phyloP scores from a whole-genome alignment of 1,284 basidiomycete species.

The Cryptococcus neoformans region DNA sequence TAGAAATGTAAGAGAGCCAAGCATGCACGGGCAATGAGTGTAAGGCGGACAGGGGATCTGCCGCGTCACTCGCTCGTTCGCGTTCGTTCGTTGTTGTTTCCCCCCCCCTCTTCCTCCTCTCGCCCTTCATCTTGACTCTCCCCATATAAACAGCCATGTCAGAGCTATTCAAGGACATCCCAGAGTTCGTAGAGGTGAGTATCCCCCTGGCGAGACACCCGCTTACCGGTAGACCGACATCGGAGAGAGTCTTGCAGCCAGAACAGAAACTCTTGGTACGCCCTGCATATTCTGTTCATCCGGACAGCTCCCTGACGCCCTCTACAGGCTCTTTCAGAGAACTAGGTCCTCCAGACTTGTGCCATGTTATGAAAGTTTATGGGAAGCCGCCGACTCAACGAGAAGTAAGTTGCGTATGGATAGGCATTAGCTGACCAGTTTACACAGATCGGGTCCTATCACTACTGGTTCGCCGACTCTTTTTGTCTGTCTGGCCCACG shows the following conservation, averaged over 20 bases:
- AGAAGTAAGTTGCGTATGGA: constrained; percentile 61
- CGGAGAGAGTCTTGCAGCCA: constrained; percentile 81
- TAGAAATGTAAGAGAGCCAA: background rate
- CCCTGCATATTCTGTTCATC: constrained; percentile 16
- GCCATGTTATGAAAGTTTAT: constrained; percentile 90
- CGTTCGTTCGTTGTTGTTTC: background rate
- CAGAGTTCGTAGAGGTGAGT: constrained; percentile 66
- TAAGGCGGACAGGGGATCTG: background rate
- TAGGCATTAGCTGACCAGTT: constrained; percentile 5
- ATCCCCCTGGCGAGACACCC: background rate
- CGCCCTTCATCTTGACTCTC: background rate
- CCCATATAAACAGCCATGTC: constrained; percentile 36
- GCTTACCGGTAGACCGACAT: constrained; percentile 66
- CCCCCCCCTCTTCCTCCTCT: background rate
- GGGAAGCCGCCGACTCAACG: constrained; percentile 70
- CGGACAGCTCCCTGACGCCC: background rate
- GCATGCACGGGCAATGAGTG: background rate
- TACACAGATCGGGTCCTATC: constrained; percentile 80
- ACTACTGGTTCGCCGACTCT: constrained; percentile 57
- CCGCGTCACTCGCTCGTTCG: background rate
- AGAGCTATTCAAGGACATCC: constrained; percentile 59
- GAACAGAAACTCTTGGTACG: constrained; percentile 89
- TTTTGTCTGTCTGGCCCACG: background rate
- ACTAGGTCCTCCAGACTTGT: constrained; percentile 94
- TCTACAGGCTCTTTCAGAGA: constrained; percentile 83